Evolutionary conservation across 805 yeast genomes (phyloP).

Genomic region (Candida tibetensis): DNA sequence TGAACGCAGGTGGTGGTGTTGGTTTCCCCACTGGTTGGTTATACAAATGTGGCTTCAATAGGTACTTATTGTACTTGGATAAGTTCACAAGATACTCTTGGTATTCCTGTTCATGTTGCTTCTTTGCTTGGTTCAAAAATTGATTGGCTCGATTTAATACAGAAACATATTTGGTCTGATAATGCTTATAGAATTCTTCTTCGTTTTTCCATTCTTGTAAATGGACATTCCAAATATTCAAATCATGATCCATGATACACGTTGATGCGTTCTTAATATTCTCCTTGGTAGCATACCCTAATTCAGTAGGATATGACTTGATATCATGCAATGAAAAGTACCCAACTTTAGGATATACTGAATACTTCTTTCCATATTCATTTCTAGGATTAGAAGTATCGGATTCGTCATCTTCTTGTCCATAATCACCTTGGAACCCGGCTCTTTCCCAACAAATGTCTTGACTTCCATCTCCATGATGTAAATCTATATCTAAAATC

Average conservation of each 20-base stretch:
- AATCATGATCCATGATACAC: slow-evolving; percentile 73
- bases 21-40: slow-evolving; percentile 28
- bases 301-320: slow-evolving; percentile 81
- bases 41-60: slow-evolving; percentile 30
- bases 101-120: slow-evolving; percentile 38
- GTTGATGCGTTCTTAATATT: slow-evolving; percentile 74
- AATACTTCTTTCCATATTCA: slow-evolving; percentile 46
- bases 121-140: slow-evolving; percentile 51
- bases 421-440: slow-evolving; percentile 50
- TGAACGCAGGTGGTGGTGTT: slow-evolving; percentile 36
- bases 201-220: slow-evolving; percentile 60
- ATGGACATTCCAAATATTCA: slow-evolving; percentile 83
- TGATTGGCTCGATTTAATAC: slow-evolving; percentile 66
- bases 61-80: slow-evolving; percentile 30
- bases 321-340: slow-evolving; percentile 83
- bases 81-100: slow-evolving; percentile 24
- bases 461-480: slow-evolving; percentile 88
- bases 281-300: slow-evolving; percentile 70
- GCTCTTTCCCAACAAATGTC: slow-evolving; percentile 82
- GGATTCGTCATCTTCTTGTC: slow-evolving; percentile 45
- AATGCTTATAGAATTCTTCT: slow-evolving; percentile 63
- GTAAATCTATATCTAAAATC: slow-evolving; percentile 77
- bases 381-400: slow-evolving; percentile 36
- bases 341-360: slow-evolving; percentile 62
- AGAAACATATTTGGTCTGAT: slow-evolving; percentile 57